phyloP scores from a whole-genome alignment of 208 protist species.

The Porcisia deanei region DNA sequence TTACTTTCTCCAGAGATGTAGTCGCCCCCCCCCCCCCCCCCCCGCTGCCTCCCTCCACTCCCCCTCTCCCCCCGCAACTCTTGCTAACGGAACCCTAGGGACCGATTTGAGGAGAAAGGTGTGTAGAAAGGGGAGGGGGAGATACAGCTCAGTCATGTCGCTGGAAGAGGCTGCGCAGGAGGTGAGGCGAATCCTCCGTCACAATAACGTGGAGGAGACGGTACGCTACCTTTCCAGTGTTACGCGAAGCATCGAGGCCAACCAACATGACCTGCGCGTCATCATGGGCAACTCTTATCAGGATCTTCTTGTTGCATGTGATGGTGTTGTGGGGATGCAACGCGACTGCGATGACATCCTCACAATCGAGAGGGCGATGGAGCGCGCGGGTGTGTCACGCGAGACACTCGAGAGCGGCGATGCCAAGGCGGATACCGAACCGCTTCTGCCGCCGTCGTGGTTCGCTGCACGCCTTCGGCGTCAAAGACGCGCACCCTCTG shows the following conservation, averaged over 20 bases:
- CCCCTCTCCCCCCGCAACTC: too few relatives aligned
- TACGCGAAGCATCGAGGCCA: slow-evolving; percentile 56
- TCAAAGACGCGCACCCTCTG: neutral
- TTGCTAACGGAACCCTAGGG: too few relatives aligned
- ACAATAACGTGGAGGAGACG: slow-evolving; percentile 59
- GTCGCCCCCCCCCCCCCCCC: too few relatives aligned
- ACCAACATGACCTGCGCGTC: slow-evolving; percentile 40
- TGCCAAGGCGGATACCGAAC: neutral
- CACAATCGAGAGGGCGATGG: slow-evolving; percentile 27
- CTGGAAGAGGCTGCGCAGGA: slow-evolving; percentile 61
- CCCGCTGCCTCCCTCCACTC: too few relatives aligned
- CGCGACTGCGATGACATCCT: slow-evolving; percentile 47
- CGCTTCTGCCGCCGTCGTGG: slow-evolving; percentile 12
- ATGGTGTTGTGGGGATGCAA: slow-evolving; percentile 59
- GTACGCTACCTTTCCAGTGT: slow-evolving; percentile 58
- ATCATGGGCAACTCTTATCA: slow-evolving; percentile 61
- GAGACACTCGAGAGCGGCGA: neutral
- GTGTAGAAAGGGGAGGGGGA: too few relatives aligned
- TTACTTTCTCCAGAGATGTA: too few relatives aligned
- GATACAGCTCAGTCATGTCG: neutral
- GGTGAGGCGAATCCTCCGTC: slow-evolving; percentile 54
- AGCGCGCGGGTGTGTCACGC: neutral
- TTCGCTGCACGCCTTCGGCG: neutral
- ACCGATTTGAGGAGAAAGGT: too few relatives aligned
- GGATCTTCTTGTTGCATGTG: slow-evolving; percentile 58